A percentile compares a stretch with the other conserved stretches of the same genome.
Evolutionary conservation across 225 moss, liverwort and hornwort species (phyloP).

Genomic region (Pleurozium schreberi): DNA sequence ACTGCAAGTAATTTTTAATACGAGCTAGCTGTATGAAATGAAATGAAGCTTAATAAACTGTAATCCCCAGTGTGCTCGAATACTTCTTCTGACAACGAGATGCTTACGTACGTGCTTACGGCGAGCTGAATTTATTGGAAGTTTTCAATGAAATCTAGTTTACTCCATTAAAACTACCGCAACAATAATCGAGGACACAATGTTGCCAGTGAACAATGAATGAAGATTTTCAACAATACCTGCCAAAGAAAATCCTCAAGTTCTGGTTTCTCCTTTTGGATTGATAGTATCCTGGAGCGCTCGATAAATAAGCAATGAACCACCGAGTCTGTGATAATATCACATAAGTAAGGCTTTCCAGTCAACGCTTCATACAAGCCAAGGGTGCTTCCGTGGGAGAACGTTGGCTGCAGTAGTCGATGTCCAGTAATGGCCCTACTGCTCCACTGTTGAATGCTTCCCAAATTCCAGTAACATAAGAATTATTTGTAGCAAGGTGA

Average conservation of each 20-base stretch:
- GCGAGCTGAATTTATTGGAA: not conserved
- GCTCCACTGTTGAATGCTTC: constrained; percentile 55
- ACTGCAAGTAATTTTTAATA: not conserved
- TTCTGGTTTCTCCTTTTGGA: constrained; percentile 16
- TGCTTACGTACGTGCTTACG: not conserved
- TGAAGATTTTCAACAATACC: constrained; percentile 12
- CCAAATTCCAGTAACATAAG: not conserved
- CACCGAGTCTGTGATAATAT: constrained; percentile 57
- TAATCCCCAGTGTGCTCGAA: not conserved
- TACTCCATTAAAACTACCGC: not conserved
- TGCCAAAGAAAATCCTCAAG: constrained; percentile 93
- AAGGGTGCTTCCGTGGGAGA: constrained; percentile 73
- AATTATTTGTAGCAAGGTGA: not conserved
- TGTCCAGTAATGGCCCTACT: constrained; percentile 19
- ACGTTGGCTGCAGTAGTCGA: constrained; percentile 37
- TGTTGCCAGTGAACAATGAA: not conserved
- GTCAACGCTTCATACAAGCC: constrained; percentile 87
- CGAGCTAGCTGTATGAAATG: not conserved
- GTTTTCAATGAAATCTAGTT: not conserved
- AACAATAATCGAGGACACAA: not conserved
- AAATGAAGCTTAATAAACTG: not conserved
- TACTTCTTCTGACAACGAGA: not conserved
- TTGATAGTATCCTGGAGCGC: constrained; percentile 27
- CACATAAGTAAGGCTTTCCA: constrained; percentile 65
- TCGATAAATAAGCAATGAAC: constrained; percentile 78